These are phyloP conservation scores for Termitomyces sp. DNA, from an alignment of 768 basidiomycete genomes.

Conservation along the genomic window DNA sequence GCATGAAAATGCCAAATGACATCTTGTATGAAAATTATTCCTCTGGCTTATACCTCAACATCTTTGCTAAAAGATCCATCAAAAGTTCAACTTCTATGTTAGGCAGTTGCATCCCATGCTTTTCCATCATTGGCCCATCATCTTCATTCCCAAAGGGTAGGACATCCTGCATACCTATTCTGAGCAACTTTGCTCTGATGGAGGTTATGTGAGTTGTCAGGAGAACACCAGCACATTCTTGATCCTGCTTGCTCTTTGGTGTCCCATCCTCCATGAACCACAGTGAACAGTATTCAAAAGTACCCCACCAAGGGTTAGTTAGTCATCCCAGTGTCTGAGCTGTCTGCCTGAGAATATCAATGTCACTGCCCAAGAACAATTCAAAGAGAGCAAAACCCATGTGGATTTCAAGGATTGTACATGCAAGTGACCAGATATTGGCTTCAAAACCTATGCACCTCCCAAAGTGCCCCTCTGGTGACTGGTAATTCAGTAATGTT, in stretches of 20 bases:
- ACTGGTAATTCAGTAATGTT: constrained; percentile 25
- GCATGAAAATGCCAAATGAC: constrained; percentile 27
- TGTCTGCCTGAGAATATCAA: too few relatives aligned
- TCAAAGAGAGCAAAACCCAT: constrained; percentile 38
- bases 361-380: constrained; percentile 26
- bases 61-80: constrained; percentile 33
- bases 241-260: constrained; percentile 22
- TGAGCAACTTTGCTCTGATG: constrained; percentile 20
- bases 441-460: constrained; percentile 17
- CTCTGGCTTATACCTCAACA: constrained; percentile 35
- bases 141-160: constrained; percentile 4
- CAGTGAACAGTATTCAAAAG: constrained; percentile 20
- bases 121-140: constrained; percentile 31
- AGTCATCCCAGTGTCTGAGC: too few relatives aligned
- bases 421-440: constrained; percentile 37
- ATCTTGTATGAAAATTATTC: constrained; percentile 32
- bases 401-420: constrained; percentile 36
- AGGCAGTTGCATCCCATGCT: constrained; percentile 17
- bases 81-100: constrained; percentile 29
- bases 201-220: constrained; percentile 21
- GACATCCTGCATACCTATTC: constrained; percentile 24
- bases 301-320: constrained; percentile 36
- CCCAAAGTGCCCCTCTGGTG: constrained; percentile 34
- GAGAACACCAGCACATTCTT: constrained; percentile 14
- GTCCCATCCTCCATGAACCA: constrained; percentile 35